Percentiles rank a stretch among this genome's conserved stretches.
Conservation (phyloP, 192 early-diverging fungal genomes). For the Entomortierella beljakovae region DNA sequence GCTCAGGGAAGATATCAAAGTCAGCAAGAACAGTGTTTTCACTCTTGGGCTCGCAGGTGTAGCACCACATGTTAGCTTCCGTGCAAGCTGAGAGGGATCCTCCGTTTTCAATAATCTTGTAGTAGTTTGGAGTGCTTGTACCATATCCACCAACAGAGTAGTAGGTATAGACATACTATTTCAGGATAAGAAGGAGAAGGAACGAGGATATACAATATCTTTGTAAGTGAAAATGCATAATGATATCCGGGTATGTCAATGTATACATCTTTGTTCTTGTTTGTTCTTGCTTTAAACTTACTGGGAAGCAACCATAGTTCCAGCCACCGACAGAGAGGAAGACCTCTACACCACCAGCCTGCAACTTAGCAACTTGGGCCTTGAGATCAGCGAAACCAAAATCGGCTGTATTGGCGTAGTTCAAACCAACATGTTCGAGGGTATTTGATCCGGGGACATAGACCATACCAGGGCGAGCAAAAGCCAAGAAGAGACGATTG, state of each 20-base stretch:
- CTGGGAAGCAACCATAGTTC: constrained; percentile 56
- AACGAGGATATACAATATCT: not conserved
- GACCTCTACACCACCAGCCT: constrained; percentile 40
- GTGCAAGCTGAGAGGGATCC: constrained; percentile 33
- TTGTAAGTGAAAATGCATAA: too few species aligned
- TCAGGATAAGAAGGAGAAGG: not conserved
- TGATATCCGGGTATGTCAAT: too few species aligned
- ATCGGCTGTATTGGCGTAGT: constrained; percentile 32
- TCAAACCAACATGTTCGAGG: constrained; percentile 35
- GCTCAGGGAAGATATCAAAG: constrained; percentile 55
- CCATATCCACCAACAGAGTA: constrained; percentile 54
- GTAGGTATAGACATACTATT: constrained; percentile 45
- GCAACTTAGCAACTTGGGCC: constrained; percentile 15
- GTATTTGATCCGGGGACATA: constrained; percentile 53
- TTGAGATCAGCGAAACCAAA: constrained; percentile 49
- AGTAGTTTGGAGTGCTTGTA: constrained; percentile 50
- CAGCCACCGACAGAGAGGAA: constrained; percentile 53
- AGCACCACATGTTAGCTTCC: constrained; percentile 55
- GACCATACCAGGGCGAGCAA: constrained; percentile 43
- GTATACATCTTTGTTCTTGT: not conserved
- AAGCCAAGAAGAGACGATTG: constrained; percentile 38
- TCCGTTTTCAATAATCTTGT: constrained; percentile 39
- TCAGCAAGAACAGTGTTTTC: constrained; percentile 36
- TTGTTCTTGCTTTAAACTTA: not conserved
- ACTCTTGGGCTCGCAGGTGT: constrained; percentile 52